Percentiles rank a stretch among this genome's conserved stretches.
Evolutionary conservation across 2,329 filamentous ascomycete genomes (phyloP).

Genomic region (Calonectria leucothoes): DNA sequence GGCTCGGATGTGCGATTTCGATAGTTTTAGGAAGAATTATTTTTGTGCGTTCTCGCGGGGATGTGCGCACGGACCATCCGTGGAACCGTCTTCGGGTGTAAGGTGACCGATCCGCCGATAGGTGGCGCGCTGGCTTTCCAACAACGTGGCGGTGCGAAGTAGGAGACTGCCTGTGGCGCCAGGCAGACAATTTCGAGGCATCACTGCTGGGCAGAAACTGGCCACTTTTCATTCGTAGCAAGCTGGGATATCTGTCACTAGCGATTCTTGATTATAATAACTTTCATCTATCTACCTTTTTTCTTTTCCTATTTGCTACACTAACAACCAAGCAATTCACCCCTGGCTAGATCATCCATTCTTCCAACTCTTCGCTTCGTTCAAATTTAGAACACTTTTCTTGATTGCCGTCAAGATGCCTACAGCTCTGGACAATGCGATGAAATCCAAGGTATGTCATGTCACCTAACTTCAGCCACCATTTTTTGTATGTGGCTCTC

Average conservation of each 20-base stretch:
- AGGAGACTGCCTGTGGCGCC: slow-evolving; percentile 2
- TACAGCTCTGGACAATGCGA: slow-evolving; percentile 35
- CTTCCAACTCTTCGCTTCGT: not conserved
- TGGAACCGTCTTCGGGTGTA: slow-evolving; percentile 28
- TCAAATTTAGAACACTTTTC: not conserved
- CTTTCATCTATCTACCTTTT: not conserved
- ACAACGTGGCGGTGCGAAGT: slow-evolving; percentile 6
- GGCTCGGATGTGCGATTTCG: slow-evolving; percentile 41
- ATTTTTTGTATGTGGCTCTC: not conserved
- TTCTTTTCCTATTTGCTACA: not conserved
- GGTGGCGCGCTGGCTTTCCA: slow-evolving; percentile 23
- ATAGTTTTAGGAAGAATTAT: slow-evolving; percentile 45
- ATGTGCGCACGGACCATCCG: slow-evolving; percentile 40
- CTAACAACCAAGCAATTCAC: not conserved
- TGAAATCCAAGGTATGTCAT: slow-evolving; percentile 40
- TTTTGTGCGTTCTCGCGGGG: slow-evolving; percentile 49
- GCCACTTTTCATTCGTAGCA: slow-evolving; percentile 37
- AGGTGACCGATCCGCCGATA: slow-evolving; percentile 38
- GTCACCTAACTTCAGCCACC: not conserved
- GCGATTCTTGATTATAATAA: not conserved
- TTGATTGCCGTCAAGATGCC: slow-evolving; percentile 25
- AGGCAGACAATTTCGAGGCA: slow-evolving; percentile 6
- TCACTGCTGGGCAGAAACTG: slow-evolving; percentile 26
- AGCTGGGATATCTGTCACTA: slow-evolving; percentile 7
- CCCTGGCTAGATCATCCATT: no score